A percentile compares a stretch with the other conserved stretches of the same genome.
phyloP scores from a whole-genome alignment of 1,284 basidiomycete genomes.

The Fomitopsis pinicola region DNA sequence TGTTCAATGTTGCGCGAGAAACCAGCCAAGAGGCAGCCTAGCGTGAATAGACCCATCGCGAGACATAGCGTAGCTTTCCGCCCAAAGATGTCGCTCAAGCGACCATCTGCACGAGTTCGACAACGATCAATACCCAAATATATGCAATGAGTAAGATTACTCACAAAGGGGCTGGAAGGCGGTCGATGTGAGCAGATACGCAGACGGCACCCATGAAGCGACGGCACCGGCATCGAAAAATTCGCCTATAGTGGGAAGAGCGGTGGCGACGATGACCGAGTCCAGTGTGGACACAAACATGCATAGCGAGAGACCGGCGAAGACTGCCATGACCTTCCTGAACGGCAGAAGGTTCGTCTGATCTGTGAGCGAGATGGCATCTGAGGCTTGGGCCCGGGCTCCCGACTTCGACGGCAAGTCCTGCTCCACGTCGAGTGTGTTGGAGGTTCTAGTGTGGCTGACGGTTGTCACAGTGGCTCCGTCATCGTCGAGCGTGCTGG shows the following conservation, averaged over 20 bases:
- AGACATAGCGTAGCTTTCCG: conserved; percentile 61
- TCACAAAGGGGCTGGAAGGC: conserved; percentile 53
- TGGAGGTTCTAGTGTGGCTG: neutral
- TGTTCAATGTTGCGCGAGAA: conserved; percentile 62
- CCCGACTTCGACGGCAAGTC: neutral
- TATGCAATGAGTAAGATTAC: conserved; percentile 1
- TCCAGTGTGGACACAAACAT: conserved; percentile 54
- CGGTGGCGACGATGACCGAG: conserved; percentile 66
- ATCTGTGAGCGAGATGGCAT: conserved; percentile 45
- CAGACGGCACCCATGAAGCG: conserved; percentile 67
- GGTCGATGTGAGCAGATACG: conserved; percentile 61
- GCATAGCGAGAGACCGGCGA: conserved; percentile 57
- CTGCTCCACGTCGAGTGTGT: neutral
- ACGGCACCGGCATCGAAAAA: conserved; percentile 65
- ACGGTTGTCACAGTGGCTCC: neutral
- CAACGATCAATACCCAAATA: neutral
- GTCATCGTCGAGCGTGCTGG: neutral
- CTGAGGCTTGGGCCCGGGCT: neutral
- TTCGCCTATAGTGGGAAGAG: conserved; percentile 62
- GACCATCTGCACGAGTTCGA: conserved; percentile 38
- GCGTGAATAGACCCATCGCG: conserved; percentile 57
- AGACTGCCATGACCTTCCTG: conserved; percentile 59
- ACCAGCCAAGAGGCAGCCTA: conserved; percentile 56
- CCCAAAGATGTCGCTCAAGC: conserved; percentile 75
- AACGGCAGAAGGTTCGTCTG: conserved; percentile 76